These are phyloP conservation scores for Fusarium siculi DNA, from an alignment of 2,329 filamentous ascomycete genomes.

Conservation along the genomic window DNA sequence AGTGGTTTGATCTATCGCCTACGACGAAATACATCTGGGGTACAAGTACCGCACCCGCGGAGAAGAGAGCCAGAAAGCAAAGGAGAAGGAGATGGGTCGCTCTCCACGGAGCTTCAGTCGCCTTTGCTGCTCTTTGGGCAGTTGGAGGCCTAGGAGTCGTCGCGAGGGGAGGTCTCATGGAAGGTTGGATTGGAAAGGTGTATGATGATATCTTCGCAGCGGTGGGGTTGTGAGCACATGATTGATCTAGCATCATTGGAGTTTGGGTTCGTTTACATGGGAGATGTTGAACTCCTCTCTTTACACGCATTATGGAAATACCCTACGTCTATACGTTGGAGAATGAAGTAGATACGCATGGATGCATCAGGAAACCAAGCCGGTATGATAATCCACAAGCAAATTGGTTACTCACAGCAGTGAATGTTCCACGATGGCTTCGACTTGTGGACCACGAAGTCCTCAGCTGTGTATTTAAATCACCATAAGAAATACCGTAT, in stretches of 20 bases:
- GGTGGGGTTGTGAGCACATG: slow-evolving; percentile 44
- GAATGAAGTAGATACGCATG: slow-evolving; percentile 5
- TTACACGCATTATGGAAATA: slow-evolving; percentile 39
- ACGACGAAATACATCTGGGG: slow-evolving; percentile 59
- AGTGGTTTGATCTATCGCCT: slow-evolving; percentile 77
- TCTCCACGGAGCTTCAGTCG: slow-evolving; percentile 72
- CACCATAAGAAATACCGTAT: fast-evolving
- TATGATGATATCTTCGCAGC: slow-evolving; percentile 74
- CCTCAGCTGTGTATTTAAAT: no score
- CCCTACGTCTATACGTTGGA: slow-evolving; percentile 23
- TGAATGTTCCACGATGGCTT: no score
- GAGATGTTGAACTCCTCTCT: slow-evolving; percentile 30
- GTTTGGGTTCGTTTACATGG: slow-evolving; percentile 37
- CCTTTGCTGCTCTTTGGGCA: slow-evolving; percentile 77
- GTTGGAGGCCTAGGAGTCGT: slow-evolving; percentile 83
- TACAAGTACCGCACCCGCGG: slow-evolving; percentile 55
- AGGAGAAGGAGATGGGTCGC: slow-evolving; percentile 75
- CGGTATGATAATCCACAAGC: not conserved
- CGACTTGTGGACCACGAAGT: not conserved
- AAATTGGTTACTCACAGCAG: not conserved
- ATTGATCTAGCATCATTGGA: slow-evolving; percentile 30
- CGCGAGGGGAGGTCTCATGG: slow-evolving; percentile 73
- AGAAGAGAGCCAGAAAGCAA: slow-evolving; percentile 62
- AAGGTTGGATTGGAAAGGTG: slow-evolving; percentile 82
- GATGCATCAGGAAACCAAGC: not conserved